phyloP scores from a whole-genome alignment of 441 rosid species.

The Gossypium gossypioides region DNA sequence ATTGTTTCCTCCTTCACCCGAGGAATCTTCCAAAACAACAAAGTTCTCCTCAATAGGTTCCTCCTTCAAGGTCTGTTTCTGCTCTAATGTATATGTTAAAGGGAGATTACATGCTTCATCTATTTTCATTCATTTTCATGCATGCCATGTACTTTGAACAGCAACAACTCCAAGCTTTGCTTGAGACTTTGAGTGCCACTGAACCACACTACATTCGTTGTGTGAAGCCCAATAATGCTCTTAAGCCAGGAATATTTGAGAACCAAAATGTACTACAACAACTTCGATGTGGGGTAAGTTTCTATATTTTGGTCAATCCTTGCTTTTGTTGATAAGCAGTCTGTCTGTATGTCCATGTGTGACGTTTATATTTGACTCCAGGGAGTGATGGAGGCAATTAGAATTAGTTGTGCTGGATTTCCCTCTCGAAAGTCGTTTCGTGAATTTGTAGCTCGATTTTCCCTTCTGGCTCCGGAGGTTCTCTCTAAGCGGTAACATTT shows the following conservation, averaged over 20 bases:
- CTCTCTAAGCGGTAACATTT: constrained; percentile 44
- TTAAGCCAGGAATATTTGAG: constrained; percentile 83
- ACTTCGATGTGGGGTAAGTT: constrained; percentile 90
- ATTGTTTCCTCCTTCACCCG: constrained; percentile 65
- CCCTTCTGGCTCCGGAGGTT: constrained; percentile 52
- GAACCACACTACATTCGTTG: constrained; percentile 93
- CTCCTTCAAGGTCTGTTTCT: constrained; percentile 68
- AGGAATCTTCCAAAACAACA: constrained; percentile 80
- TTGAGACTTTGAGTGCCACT: constrained; percentile 79
- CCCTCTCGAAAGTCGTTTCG: constrained; percentile 75
- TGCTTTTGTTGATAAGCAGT: constrained; percentile 8
- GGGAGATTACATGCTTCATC: constrained; percentile 16
- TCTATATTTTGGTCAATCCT: constrained; percentile 20
- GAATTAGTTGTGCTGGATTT: constrained; percentile 97
- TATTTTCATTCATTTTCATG: constrained; percentile 3
- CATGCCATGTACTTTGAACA: constrained; percentile 26
- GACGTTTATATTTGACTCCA: constrained; percentile 21
- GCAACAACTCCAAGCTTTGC: constrained; percentile 95
- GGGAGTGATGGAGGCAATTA: constrained; percentile 99
- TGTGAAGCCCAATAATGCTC: constrained; percentile 85
- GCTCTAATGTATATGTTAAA: constrained; percentile 3
- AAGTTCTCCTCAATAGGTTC: constrained; percentile 94
- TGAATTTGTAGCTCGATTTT: constrained; percentile 66
- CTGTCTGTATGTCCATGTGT: constrained; percentile 2
- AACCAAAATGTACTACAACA: constrained; percentile 71